These are phyloP conservation scores for Colletotrichum lini DNA, from an alignment of 2,329 filamentous ascomycete species.

Conservation along the genomic window DNA sequence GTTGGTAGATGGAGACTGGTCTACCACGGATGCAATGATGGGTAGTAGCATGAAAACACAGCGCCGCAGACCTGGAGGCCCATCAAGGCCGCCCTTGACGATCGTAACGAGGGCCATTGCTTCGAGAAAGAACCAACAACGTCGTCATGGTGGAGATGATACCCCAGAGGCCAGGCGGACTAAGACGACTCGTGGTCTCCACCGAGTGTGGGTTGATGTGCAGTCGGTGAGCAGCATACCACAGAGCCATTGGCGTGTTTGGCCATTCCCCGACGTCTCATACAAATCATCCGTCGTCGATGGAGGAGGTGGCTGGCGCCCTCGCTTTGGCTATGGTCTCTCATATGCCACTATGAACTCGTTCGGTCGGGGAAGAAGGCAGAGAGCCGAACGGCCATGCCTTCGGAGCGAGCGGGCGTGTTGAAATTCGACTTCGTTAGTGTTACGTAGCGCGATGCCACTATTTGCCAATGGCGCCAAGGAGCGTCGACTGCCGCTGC, in stretches of 20 bases:
- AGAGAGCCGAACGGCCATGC: slow-evolving; percentile 3
- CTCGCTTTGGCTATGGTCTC: not conserved
- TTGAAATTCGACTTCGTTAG: slow-evolving; percentile 19
- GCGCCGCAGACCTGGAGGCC: not conserved
- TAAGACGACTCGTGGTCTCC: slow-evolving; percentile 22
- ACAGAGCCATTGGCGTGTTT: slow-evolving; percentile 14
- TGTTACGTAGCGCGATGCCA: slow-evolving; percentile 24
- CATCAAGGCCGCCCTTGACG: not conserved
- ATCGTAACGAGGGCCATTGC: slow-evolving; percentile 2
- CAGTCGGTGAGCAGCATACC: slow-evolving; percentile 14
- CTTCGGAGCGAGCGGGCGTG: not conserved
- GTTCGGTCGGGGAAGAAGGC: slow-evolving; percentile 19
- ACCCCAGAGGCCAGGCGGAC: slow-evolving; percentile 20
- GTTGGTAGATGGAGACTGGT: not conserved
- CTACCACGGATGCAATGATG: not conserved
- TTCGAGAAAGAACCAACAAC: not conserved
- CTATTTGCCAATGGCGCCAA: slow-evolving; percentile 11
- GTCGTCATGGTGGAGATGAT: slow-evolving; percentile 19
- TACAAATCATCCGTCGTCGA: slow-evolving; percentile 14
- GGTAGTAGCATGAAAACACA: not conserved
- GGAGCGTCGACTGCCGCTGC: slow-evolving; percentile 5
- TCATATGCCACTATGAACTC: not conserved
- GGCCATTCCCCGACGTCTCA: slow-evolving; percentile 7
- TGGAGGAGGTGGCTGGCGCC: slow-evolving; percentile 1
- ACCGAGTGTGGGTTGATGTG: slow-evolving; percentile 18